Evolutionary conservation across 164 flowering plant genomes (phyloP).

Genomic region (Stephania cephalantha): DNA sequence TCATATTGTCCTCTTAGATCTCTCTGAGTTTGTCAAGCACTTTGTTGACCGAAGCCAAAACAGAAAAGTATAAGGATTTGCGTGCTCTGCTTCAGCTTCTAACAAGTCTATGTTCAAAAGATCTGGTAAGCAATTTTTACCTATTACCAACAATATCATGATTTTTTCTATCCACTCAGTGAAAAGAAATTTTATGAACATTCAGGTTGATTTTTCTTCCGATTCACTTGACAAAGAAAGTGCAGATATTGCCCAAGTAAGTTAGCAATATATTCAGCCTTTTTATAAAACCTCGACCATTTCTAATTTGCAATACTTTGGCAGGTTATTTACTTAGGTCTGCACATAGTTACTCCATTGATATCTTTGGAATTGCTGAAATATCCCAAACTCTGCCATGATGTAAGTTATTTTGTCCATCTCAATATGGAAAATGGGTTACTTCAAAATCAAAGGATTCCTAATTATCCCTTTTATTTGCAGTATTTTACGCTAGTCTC

Average conservation of each 20-base stretch:
- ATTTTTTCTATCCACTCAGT: too few species aligned
- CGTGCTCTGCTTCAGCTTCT: conserved; percentile 91
- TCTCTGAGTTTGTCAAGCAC: conserved; percentile 69
- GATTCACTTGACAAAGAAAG: conserved; percentile 44
- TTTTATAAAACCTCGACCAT: neutral
- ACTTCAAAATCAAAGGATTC: conserved; percentile 13
- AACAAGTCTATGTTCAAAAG: conserved; percentile 77
- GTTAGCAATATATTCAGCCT: neutral
- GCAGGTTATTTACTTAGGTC: conserved; percentile 87
- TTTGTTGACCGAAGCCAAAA: conserved; percentile 63
- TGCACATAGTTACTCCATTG: conserved; percentile 81
- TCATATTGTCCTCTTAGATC: conserved; percentile 39
- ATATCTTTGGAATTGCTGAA: conserved; percentile 83
- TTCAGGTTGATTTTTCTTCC: conserved; percentile 85
- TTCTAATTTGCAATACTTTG: conserved; percentile 10
- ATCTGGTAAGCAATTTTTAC: conserved; percentile 47
- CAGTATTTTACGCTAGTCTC: conserved; percentile 85
- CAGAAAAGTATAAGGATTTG: conserved; percentile 83
- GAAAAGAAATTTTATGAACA: neutral
- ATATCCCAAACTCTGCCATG: conserved; percentile 85
- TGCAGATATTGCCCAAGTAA: conserved; percentile 70
- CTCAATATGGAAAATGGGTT: neutral
- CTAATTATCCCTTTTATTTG: conserved; percentile 11
- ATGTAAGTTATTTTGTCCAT: conserved; percentile 43
- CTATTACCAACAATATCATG: neutral